phyloP scores from a whole-genome alignment of 2,329 filamentous ascomycete genomes.

The Paracamarosporium sp. region DNA sequence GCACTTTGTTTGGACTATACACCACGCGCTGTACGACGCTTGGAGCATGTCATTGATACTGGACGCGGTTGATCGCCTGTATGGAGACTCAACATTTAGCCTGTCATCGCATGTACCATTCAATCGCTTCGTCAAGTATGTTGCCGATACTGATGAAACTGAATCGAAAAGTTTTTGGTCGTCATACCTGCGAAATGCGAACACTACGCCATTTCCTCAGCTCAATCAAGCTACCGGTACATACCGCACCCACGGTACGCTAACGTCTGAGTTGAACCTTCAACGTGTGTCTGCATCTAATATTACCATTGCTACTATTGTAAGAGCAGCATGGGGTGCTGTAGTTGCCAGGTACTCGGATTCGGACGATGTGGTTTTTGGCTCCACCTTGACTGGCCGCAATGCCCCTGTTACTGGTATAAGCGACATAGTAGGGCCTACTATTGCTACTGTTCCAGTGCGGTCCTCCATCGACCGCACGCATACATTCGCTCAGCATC shows the following conservation, averaged over 20 bases:
- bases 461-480: neutral
- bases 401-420: conserved; percentile 23
- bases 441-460: conserved; percentile 35
- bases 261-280: neutral
- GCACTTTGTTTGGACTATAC: conserved; percentile 1
- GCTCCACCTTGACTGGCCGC: conserved; percentile 29
- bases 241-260: neutral
- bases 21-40: conserved; percentile 2
- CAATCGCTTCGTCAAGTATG: neutral
- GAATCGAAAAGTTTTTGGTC: neutral
- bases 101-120: neutral
- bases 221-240: neutral
- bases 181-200: neutral
- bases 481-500: neutral
- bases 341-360: conserved; percentile 21
- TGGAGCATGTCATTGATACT: neutral
- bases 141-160: neutral
- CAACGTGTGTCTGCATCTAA: neutral
- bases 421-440: conserved; percentile 27
- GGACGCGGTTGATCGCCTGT: neutral
- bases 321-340: conserved; percentile 33
- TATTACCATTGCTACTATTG: conserved; percentile 19
- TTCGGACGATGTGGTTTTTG: conserved; percentile 32
- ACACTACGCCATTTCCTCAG: neutral
- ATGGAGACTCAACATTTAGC: neutral